Evolutionary conservation across 1,139 yeast species (phyloP), one percentile per base, ranked within the genome.

Genomic region (Yamadazyma dendronema): DNA sequence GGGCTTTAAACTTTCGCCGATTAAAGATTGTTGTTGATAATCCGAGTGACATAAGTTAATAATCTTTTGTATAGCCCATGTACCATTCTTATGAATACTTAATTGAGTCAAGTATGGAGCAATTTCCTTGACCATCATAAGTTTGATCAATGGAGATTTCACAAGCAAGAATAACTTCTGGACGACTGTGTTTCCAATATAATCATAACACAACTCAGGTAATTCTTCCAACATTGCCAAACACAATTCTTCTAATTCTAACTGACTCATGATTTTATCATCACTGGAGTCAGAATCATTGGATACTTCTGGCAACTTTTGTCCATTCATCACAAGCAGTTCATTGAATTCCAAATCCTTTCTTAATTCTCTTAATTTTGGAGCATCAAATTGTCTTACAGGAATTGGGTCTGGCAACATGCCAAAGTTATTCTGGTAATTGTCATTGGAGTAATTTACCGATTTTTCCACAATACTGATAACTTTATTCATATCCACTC

Each of bases 1-100:
- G 3, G 96, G 95, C 46, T 80, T 78, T 43, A 92, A 73, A 26
- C 90, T 78, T 12, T 76, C 72, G 7, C 83, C 82, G 38, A 92
- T 85, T 38, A 82, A 58, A 50, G 72, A 65, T 61, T 78, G 82
- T 58, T 90, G 96, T 44, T 88, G 80, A 33, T 52, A 59, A 39
- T 45, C 44, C 35, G 70, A 67, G 7, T 86, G 82, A 41, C 71
- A 59, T 41, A 86, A 82, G 47, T 82, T 85, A 51, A 94, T 89
- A 57, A 92, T 84, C 61, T 92, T 94, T 60, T 94, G 98, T 22
- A 96, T 95, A 2, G 97, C 97, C 98, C 98, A 92, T 3, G 99
- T 92, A 44, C 99, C 99, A 59, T 94, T 92, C 56, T 92, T 92
- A 65, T 92, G 99, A 40, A 88, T 84, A 52, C 97, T 94, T 68